These are phyloP conservation scores for Earliella scabrosa DNA, from an alignment of 1,284 basidiomycete species.

Conservation along the genomic window DNA sequence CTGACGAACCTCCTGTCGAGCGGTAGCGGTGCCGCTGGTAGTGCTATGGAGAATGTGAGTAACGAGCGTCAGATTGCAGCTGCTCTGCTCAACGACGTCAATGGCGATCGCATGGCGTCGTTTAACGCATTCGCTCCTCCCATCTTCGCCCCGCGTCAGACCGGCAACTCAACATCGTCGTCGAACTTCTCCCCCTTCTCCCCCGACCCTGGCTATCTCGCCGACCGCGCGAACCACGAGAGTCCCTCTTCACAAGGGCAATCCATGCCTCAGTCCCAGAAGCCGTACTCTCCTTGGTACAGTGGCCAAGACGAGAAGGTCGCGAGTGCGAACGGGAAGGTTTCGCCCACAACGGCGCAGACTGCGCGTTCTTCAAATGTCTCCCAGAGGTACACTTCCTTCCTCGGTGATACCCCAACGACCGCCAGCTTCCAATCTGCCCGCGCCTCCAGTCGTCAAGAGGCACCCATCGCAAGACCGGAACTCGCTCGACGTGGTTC, in stretches of 20 bases:
- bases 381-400: conserved; percentile 47
- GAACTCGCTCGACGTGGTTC: conserved; percentile 30
- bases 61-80: conserved; percentile 25
- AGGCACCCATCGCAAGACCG: conserved; percentile 47
- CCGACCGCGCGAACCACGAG: conserved; percentile 31
- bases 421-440: conserved; percentile 36
- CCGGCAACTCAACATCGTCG: conserved; percentile 15
- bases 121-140: conserved; percentile 29
- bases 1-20: conserved; percentile 46
- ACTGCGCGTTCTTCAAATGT: conserved; percentile 45
- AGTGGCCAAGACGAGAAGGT: conserved; percentile 36
- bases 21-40: conserved; percentile 14
- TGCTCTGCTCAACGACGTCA: conserved; percentile 28
- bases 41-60: conserved; percentile 23
- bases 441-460: conserved; percentile 48
- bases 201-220: conserved; percentile 41
- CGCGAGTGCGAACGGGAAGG: conserved; percentile 37
- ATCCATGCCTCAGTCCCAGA: conserved; percentile 44
- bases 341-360: conserved; percentile 46
- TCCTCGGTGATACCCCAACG: conserved; percentile 41
- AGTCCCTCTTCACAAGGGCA: conserved; percentile 24
- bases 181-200: conserved; percentile 46
- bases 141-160: conserved; percentile 26
- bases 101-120: conserved; percentile 28
- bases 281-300: conserved; percentile 51